phyloP scores from a whole-genome alignment of 306 rosid genomes.

The Vicia sativa region DNA sequence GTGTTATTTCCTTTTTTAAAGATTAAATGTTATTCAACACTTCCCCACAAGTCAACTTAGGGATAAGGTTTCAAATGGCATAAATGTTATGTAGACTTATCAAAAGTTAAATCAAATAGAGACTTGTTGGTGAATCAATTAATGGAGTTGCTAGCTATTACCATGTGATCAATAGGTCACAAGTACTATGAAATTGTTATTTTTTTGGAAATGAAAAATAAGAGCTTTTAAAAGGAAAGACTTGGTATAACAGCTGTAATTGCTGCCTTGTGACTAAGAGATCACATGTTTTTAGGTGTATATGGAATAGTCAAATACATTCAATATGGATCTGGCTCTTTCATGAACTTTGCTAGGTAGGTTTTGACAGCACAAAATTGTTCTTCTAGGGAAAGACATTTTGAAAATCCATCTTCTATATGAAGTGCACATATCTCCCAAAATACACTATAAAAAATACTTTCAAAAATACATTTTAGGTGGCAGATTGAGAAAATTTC shows the following conservation, averaged over 20 bases:
- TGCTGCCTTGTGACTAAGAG: slow-evolving; percentile 11
- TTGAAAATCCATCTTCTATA: no score
- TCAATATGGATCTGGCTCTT: neutral
- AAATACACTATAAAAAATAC: no score
- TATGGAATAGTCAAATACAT: slow-evolving; percentile 12
- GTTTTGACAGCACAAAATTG: neutral
- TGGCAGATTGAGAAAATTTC: no score
- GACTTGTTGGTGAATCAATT: slow-evolving; percentile 14
- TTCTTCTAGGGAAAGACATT: neutral
- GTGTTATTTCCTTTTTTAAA: neutral
- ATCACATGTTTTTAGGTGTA: slow-evolving; percentile 15
- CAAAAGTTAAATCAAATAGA: neutral
- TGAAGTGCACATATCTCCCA: no score
- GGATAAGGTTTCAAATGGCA: slow-evolving; percentile 4
- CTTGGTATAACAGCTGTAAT: slow-evolving; percentile 1
- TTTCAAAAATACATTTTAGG: no score
- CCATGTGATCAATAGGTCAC: slow-evolving; percentile 9
- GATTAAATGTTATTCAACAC: slow-evolving; percentile 18
- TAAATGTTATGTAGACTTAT: neutral
- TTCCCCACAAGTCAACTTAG: slow-evolving; percentile 10
- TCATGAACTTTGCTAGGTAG: slow-evolving; percentile 1
- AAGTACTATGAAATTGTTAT: neutral
- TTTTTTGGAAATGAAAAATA: slow-evolving; percentile 7
- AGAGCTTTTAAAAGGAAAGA: neutral
- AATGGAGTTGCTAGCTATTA: slow-evolving; percentile 17